Evolutionary conservation across 768 basidiomycete species (phyloP).

Genomic region (Boletus huronensis): DNA sequence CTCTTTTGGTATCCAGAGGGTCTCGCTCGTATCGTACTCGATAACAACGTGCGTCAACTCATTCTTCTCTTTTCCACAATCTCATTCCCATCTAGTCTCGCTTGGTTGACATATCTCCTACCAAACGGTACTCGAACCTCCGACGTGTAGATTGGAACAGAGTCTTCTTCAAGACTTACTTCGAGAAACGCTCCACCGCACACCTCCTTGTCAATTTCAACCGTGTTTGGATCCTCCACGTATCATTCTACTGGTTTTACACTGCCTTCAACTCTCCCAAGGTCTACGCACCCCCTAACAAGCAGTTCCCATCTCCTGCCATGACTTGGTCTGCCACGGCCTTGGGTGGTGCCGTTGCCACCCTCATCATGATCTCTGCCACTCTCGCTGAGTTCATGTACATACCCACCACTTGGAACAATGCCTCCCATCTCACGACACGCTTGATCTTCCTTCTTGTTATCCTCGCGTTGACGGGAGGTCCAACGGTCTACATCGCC

Average conservation of each 20-base stretch:
- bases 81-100: slow-evolving; percentile 57
- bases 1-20: slow-evolving; percentile 99
- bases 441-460: slow-evolving; percentile 89
- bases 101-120: slow-evolving; percentile 85
- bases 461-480: slow-evolving; percentile 88
- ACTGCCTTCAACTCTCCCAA: slow-evolving; percentile 96
- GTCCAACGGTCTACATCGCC: slow-evolving; percentile 92
- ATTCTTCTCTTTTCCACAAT: not conserved
- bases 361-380: slow-evolving; percentile 89
- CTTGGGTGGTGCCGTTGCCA: slow-evolving; percentile 93
- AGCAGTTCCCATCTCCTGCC: slow-evolving; percentile 66
- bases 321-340: slow-evolving; percentile 97
- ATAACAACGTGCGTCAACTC: slow-evolving; percentile 64
- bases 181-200: slow-evolving; percentile 88
- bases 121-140: slow-evolving; percentile 92
- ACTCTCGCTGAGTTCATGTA: slow-evolving; percentile 94
- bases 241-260: slow-evolving; percentile 94
- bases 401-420: slow-evolving; percentile 99
- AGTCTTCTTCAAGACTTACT: slow-evolving; percentile 99
- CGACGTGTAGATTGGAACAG: slow-evolving; percentile 90
- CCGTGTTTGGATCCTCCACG: slow-evolving; percentile 95
- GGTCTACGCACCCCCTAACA: slow-evolving; percentile 75
- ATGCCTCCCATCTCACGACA: slow-evolving; percentile 93
- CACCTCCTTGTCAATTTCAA: slow-evolving; percentile 99
- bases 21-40: slow-evolving; percentile 84